Base-by-base conservation (phyloP, 441 rosid genomes). In the Arabidopsis lyrata region DNA sequence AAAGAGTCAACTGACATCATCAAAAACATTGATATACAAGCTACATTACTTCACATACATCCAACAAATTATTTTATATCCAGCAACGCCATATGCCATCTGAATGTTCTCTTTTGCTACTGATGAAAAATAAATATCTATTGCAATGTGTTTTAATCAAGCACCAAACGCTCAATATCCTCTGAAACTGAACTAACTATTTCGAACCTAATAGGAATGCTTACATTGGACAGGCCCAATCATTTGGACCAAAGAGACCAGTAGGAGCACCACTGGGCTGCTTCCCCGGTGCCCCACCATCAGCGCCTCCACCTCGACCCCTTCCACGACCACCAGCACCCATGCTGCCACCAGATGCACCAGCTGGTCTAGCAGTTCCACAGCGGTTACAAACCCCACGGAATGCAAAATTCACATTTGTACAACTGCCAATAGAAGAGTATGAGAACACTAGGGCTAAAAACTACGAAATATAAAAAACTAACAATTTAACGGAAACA, bases 141-240 rank as follows among this genome's bases (percentile, higher is more conserved):
- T 12, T 7, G 42, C 71, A 34, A 27, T 6, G 15, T 13, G 31
- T 34, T 66, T 5, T 6, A 18, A 4, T 20, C 31, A 75, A 44
- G 31, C 5, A 54, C 9, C 29, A 67, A 75, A 67, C 15, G 1
- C 10, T 53, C 22, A 60, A 11, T 32, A 41, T 49, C 38, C 12
- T 50, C 6, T 8, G 63, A 54, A 15, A 35, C 24, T n/a, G 20
- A 58, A 39, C 55, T 55, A 66, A 59, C 3, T 18, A 31, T 32
- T 22, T 50, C 1, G 2, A 34, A 69, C 18, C 9, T 18, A 18
- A 49, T 2, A 34, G 8, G 74, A 68, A 18, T 66, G 72, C 95
- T 85, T 93, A 95, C 99, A 95, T 95, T 45, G 99, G 99, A 79
- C 97, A 95, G 78, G 97, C 47, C 99, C 99, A 95, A 77, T 95